Evolutionary conservation across 352 stramenopile species (phyloP).

Genomic region (Aphanomyces stellatus): DNA sequence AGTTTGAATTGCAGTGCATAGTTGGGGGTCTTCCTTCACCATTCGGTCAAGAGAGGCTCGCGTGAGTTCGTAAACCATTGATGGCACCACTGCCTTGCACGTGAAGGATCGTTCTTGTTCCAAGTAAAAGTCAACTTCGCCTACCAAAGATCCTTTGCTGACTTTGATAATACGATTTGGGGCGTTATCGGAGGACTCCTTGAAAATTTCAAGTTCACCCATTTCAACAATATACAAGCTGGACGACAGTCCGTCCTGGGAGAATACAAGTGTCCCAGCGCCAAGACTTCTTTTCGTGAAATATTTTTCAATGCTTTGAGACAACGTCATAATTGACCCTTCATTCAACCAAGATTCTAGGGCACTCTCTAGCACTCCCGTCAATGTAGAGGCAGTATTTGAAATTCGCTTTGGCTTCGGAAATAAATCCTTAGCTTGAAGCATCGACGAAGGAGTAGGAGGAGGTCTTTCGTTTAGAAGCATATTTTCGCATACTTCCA

Average conservation of each 20-base stretch:
- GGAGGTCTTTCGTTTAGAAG: constrained; percentile 9
- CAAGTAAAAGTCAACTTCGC: constrained; percentile 16
- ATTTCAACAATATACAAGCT: constrained; percentile 6
- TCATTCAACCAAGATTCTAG: neutral
- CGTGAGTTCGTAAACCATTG: constrained; percentile 6
- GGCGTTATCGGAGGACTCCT: neutral
- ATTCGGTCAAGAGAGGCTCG: neutral
- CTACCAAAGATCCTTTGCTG: constrained; percentile 9
- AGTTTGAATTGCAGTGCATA: constrained; percentile 13
- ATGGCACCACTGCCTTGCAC: neutral
- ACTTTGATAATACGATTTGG: constrained; percentile 10
- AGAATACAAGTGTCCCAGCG: neutral
- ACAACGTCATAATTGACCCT: neutral
- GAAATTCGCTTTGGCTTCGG: neutral
- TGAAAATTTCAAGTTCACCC: constrained; percentile 7
- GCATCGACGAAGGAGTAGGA: neutral
- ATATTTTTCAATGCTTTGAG: neutral
- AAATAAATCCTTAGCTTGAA: constrained; percentile 7
- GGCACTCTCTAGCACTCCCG: neutral
- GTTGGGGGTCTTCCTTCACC: constrained; percentile 1
- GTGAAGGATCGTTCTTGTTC: constrained; percentile 15
- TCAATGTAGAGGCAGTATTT: neutral
- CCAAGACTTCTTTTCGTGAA: neutral
- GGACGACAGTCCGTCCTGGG: neutral
- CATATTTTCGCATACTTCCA: constrained; percentile 11